Evolutionary conservation across 1,284 basidiomycete genomes (phyloP).

Genomic region (Naganishia sp.): DNA sequence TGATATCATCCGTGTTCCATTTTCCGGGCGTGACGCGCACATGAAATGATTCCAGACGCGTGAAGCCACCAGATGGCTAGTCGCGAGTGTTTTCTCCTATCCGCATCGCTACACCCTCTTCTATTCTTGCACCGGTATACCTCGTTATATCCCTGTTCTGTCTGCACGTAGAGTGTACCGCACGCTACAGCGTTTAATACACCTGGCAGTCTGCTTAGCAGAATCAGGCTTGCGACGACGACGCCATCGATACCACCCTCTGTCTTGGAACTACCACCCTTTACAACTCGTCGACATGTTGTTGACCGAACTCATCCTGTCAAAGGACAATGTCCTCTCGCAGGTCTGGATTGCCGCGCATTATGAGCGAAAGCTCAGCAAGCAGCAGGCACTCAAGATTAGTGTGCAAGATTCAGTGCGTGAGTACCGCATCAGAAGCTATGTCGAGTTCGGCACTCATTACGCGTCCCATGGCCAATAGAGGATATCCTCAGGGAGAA

Average conservation of each 20-base stretch:
- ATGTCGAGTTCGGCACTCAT: not conserved
- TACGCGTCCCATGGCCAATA: constrained; percentile 44
- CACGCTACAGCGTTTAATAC: constrained; percentile 7
- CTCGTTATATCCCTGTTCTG: not conserved
- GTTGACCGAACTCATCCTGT: constrained; percentile 88
- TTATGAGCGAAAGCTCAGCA: constrained; percentile 96
- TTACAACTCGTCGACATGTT: constrained; percentile 59
- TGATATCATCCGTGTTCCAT: not conserved
- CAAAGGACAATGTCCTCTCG: constrained; percentile 88
- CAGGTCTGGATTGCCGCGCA: constrained; percentile 99
- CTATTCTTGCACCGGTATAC: not conserved
- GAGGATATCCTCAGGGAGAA: constrained; percentile 81
- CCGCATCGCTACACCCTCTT: not conserved
- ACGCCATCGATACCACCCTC: not conserved
- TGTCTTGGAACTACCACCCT: not conserved
- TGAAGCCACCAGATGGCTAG: constrained; percentile 5
- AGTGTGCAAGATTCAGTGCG: constrained; percentile 92
- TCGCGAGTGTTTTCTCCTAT: not conserved
- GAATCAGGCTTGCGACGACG: not conserved
- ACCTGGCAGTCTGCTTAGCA: constrained; percentile 11
- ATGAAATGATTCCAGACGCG: constrained; percentile 10
- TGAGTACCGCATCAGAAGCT: constrained; percentile 54
- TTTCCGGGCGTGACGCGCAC: constrained; percentile 5
- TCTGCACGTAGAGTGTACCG: not conserved
- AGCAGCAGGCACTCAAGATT: constrained; percentile 88